These are phyloP conservation scores for Yamadazyma conglobata DNA, from an alignment of 1,139 yeast genomes.

Conservation along the genomic window DNA sequence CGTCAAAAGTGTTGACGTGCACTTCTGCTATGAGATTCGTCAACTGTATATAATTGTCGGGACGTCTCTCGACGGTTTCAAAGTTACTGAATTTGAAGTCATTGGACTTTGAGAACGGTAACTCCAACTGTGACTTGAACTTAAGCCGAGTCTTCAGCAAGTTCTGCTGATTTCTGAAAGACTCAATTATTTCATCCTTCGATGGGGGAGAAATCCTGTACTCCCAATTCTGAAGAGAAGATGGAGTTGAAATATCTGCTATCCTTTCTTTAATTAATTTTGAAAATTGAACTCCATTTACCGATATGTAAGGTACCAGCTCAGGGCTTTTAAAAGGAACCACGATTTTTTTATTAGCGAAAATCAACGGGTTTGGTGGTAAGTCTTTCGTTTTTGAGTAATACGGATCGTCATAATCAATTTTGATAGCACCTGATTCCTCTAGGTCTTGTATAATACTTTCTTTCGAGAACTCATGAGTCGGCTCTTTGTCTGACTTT, in stretches of 20 bases:
- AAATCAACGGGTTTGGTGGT: conserved; percentile 52
- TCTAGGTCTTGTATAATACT: conserved; percentile 37
- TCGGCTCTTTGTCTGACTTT: neutral
- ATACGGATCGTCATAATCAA: conserved; percentile 61
- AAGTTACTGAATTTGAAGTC: conserved; percentile 33
- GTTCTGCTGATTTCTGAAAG: conserved; percentile 21
- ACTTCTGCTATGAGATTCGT: conserved; percentile 62
- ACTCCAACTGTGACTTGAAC: conserved; percentile 50
- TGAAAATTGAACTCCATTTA: conserved; percentile 7
- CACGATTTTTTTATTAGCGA: conserved; percentile 62
- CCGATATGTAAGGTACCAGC: conserved; percentile 6
- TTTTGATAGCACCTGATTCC: conserved; percentile 43
- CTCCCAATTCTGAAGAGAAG: conserved; percentile 26
- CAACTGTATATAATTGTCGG: conserved; percentile 46
- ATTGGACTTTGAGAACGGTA: conserved; percentile 37
- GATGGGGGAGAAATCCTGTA: conserved; percentile 31
- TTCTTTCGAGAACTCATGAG: conserved; percentile 13
- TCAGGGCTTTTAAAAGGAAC: conserved; percentile 24
- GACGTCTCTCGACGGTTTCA: conserved; percentile 33
- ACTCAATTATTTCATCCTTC: conserved; percentile 19
- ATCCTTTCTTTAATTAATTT: conserved; percentile 1
- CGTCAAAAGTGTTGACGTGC: conserved; percentile 53
- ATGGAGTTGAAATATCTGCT: no score
- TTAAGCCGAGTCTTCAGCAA: conserved; percentile 12
- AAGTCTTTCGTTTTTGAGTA: conserved; percentile 53